Conservation (phyloP, 352 stramenopile genomes). For the Aphanomyces cochlioides region DNA sequence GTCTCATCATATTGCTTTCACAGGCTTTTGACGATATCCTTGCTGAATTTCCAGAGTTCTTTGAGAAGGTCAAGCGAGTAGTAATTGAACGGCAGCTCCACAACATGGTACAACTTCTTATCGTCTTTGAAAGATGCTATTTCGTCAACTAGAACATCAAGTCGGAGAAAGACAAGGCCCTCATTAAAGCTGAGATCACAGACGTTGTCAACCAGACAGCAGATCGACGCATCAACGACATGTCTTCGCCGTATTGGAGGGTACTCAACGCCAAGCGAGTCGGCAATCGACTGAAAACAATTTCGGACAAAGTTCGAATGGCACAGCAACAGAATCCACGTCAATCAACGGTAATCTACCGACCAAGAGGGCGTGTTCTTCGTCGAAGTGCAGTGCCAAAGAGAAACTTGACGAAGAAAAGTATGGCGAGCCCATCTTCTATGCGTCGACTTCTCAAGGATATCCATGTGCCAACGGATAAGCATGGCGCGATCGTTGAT, state of each 20-base stretch:
- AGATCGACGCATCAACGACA: constrained; percentile 51
- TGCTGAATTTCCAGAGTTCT: constrained; percentile 73
- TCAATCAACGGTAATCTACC: constrained; percentile 6
- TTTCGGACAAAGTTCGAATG: constrained; percentile 41
- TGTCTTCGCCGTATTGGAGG: constrained; percentile 55
- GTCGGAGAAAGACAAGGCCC: constrained; percentile 61
- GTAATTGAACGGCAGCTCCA: constrained; percentile 78
- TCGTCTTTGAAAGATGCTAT: neutral
- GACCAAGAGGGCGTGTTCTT: neutral
- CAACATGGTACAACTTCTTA: constrained; percentile 50
- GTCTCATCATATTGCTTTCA: neutral
- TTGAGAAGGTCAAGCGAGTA: constrained; percentile 73
- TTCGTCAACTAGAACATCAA: constrained; percentile 50
- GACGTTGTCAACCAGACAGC: constrained; percentile 74
- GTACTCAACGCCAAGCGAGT: constrained; percentile 79
- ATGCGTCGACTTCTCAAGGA: constrained; percentile 7
- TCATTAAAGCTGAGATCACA: constrained; percentile 74
- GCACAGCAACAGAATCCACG: constrained; percentile 8
- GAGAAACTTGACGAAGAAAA: neutral
- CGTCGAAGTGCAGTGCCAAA: constrained; percentile 8
- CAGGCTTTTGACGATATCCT: constrained; percentile 75
- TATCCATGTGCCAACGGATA: neutral
- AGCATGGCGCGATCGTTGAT: neutral
- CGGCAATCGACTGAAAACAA: constrained; percentile 76
- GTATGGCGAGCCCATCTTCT: neutral